These are phyloP conservation scores for Boletus tomentosulus DNA, from an alignment of 768 basidiomycete genomes.

Conservation along the genomic window DNA sequence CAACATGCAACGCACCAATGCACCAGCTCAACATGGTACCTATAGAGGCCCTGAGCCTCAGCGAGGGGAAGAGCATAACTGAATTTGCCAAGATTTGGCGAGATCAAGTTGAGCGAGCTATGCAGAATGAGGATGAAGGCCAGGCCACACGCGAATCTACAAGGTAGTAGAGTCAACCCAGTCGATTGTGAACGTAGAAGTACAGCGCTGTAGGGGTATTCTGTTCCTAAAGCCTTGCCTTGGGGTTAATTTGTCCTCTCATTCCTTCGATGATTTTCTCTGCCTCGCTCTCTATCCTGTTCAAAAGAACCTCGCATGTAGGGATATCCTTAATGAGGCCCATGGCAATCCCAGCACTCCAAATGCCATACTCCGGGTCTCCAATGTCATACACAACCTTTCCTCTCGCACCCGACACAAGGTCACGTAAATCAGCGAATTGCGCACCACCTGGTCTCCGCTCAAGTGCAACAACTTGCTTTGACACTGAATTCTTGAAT, in stretches of 20 bases:
- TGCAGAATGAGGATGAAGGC: conserved; percentile 13
- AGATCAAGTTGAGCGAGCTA: conserved; percentile 43
- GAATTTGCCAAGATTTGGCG: conserved; percentile 71
- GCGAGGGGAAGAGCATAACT: conserved; percentile 64
- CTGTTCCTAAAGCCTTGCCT: conserved; percentile 18
- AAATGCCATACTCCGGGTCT: conserved; percentile 84
- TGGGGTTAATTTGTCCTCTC: conserved; percentile 20
- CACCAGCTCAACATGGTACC: conserved; percentile 91
- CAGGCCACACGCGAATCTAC: not conserved
- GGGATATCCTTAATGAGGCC: conserved; percentile 83
- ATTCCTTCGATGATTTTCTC: conserved; percentile 60
- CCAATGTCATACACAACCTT: conserved; percentile 76
- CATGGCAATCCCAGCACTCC: conserved; percentile 63
- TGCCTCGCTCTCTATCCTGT: conserved; percentile 68
- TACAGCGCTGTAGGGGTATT: conserved; percentile 1
- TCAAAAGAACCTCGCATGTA: conserved; percentile 69
- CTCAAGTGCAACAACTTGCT: conserved; percentile 85
- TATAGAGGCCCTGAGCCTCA: conserved; percentile 78
- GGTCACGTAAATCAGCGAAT: conserved; percentile 78
- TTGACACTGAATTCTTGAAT: conserved; percentile 78
- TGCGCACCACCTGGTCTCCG: conserved; percentile 77
- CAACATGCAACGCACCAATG: conserved; percentile 61
- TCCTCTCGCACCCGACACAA: conserved; percentile 70
- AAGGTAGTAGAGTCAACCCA: not conserved
- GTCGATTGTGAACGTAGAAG: not conserved